Evolutionary conservation across 352 stramenopile species (phyloP).

Genomic region (Bremia lactucae): DNA sequence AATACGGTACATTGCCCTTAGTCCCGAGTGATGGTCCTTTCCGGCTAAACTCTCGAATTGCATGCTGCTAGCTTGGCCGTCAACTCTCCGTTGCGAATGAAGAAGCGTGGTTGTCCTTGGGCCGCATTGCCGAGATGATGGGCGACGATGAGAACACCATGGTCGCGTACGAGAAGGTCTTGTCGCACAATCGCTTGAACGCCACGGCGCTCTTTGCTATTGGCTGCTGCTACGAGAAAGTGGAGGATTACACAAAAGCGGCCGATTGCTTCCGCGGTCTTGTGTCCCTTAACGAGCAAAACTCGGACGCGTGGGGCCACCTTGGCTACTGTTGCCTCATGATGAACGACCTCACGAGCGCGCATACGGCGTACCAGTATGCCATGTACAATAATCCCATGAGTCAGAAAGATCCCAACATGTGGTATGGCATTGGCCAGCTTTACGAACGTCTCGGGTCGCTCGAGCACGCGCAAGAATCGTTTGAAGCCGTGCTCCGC

Average conservation of each 20-base stretch:
- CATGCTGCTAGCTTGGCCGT: slow-evolving; percentile 33
- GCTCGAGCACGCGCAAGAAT: slow-evolving; percentile 77
- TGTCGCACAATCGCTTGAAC: slow-evolving; percentile 83
- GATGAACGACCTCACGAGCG: slow-evolving; percentile 84
- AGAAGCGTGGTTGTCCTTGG: slow-evolving; percentile 73
- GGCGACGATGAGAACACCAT: slow-evolving; percentile 84
- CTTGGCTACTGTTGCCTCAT: slow-evolving; percentile 84
- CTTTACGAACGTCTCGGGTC: slow-evolving; percentile 78
- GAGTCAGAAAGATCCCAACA: slow-evolving; percentile 79
- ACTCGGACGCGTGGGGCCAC: slow-evolving; percentile 78
- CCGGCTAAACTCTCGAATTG: slow-evolving; percentile 5
- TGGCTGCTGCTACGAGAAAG: slow-evolving; percentile 80
- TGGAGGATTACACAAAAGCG: slow-evolving; percentile 81
- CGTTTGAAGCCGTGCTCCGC: slow-evolving; percentile 73
- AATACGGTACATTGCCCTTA: slow-evolving; percentile 30
- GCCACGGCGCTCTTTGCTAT: slow-evolving; percentile 72
- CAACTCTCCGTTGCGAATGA: slow-evolving; percentile 75
- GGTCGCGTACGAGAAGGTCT: slow-evolving; percentile 80
- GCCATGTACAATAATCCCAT: slow-evolving; percentile 86
- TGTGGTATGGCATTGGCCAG: slow-evolving; percentile 84
- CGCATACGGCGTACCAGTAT: slow-evolving; percentile 81
- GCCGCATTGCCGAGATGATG: slow-evolving; percentile 85
- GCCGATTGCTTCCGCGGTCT: slow-evolving; percentile 81
- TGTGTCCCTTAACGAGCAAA: slow-evolving; percentile 75
- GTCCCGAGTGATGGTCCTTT: slow-evolving; percentile 9